These are phyloP conservation scores for Gossypium ekmanianum DNA, from an alignment of 345 rosid species.

Conservation along the genomic window DNA sequence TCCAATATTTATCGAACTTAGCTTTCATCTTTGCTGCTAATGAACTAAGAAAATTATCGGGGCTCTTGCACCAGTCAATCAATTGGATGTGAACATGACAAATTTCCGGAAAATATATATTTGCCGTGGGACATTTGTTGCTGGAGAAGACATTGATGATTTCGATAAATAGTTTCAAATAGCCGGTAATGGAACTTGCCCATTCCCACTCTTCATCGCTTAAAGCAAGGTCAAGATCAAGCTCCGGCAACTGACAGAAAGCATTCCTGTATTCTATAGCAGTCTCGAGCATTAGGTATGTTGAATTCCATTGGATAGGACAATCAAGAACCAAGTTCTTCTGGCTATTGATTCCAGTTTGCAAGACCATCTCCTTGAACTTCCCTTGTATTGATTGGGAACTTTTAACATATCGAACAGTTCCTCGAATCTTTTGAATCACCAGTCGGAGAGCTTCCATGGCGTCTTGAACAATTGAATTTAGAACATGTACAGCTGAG, in stretches of 20 bases:
- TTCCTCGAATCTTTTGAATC: slow-evolving; percentile 5
- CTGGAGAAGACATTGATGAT: slow-evolving; percentile 37
- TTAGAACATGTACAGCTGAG: slow-evolving; percentile 2
- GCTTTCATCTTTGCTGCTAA: slow-evolving; percentile 69
- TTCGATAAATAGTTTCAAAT: slow-evolving; percentile 3
- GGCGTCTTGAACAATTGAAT: not conserved
- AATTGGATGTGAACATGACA: slow-evolving; percentile 2
- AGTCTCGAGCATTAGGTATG: not conserved
- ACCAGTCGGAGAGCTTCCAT: slow-evolving; percentile 4
- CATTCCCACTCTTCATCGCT: slow-evolving; percentile 7
- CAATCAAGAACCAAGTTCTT: not conserved
- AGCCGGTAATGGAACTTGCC: not conserved
- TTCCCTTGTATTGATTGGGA: not conserved
- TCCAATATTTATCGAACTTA: slow-evolving; percentile 84
- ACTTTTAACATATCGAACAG: slow-evolving; percentile 1
- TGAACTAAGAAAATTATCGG: slow-evolving; percentile 23
- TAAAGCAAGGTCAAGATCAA: not conserved
- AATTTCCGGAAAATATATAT: slow-evolving; percentile 10
- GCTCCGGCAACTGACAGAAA: not conserved
- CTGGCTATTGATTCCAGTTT: not conserved
- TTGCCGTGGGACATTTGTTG: slow-evolving; percentile 57
- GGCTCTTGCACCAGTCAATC: slow-evolving; percentile 12
- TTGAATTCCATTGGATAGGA: slow-evolving; percentile 4
- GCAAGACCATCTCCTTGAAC: slow-evolving; percentile 3
- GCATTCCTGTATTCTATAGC: slow-evolving; percentile 11